Evolutionary conservation across 768 basidiomycete species (phyloP).

Genomic region (Termitomyces sp.): DNA sequence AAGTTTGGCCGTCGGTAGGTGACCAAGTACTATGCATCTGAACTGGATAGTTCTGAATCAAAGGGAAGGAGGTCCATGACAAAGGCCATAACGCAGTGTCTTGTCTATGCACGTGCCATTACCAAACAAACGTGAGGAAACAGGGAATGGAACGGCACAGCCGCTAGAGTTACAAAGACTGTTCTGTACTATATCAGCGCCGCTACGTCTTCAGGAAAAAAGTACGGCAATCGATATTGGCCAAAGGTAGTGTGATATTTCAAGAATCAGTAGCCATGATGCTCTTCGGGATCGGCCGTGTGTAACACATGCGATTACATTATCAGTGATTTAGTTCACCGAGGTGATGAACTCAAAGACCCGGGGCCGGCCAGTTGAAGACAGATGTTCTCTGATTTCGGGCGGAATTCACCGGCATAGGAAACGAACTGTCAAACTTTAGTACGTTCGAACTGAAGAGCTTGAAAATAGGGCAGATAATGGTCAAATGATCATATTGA

Average conservation of each 20-base stretch:
- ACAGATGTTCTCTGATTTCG: neutral
- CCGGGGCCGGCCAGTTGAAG: neutral
- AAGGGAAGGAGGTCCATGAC: constrained; percentile 1
- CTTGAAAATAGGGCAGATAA: no score
- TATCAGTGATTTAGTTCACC: constrained; percentile 1
- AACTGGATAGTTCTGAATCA: neutral
- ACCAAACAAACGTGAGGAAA: constrained; percentile 12
- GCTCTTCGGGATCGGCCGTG: constrained; percentile 6
- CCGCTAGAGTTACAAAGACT: constrained; percentile 7
- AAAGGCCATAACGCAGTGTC: neutral
- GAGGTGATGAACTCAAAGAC: neutral
- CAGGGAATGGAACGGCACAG: constrained; percentile 5
- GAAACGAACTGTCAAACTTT: neutral
- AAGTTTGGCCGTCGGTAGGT: constrained; percentile 8
- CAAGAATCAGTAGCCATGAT: constrained; percentile 9
- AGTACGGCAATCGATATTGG: constrained; percentile 6
- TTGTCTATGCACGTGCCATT: constrained; percentile 8
- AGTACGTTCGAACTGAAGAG: neutral
- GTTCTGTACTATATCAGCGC: constrained; percentile 13
- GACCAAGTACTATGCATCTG: constrained; percentile 14
- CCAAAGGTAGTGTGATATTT: constrained; percentile 4
- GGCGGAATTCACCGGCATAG: neutral
- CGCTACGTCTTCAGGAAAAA: constrained; percentile 1
- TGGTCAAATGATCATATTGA: no score
- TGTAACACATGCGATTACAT: constrained; percentile 7